Evolutionary conservation across 1,284 basidiomycete genomes (phyloP).

Genomic region (Rhodotorula sp.): DNA sequence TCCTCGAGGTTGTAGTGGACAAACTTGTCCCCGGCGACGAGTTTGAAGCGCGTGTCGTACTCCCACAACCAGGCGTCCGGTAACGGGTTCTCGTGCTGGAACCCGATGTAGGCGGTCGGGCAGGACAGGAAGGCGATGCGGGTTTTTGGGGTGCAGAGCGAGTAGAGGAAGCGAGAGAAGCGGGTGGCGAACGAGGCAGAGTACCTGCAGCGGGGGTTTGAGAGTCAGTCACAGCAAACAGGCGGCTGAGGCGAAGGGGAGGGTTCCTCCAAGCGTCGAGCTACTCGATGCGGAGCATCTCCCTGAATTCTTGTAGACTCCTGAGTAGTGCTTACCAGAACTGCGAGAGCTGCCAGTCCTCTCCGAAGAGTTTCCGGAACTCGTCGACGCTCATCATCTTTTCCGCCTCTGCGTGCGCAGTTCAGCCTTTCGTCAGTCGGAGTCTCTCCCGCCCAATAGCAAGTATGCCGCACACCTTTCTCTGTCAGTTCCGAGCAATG

Average conservation of each 20-base stretch:
- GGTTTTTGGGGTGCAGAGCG: constrained; percentile 30
- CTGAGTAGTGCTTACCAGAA: constrained; percentile 30
- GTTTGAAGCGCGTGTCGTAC: constrained; percentile 46
- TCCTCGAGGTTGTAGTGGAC: constrained; percentile 48
- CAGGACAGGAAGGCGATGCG: constrained; percentile 48
- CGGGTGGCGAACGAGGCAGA: constrained; percentile 41
- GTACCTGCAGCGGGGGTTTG: constrained; percentile 36
- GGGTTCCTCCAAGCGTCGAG: background rate
- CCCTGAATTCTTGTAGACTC: background rate
- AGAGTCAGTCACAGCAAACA: constrained; percentile 20
- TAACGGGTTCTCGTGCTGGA: constrained; percentile 44
- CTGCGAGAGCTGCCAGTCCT: constrained; percentile 41
- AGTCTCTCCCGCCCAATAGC: too few species aligned
- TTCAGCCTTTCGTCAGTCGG: too few species aligned
- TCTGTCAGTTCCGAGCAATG: too few species aligned
- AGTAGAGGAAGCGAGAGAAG: constrained; percentile 37
- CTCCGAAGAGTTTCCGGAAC: constrained; percentile 44
- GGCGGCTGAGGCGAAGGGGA: background rate
- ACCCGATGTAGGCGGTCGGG: constrained; percentile 48
- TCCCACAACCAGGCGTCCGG: constrained; percentile 44
- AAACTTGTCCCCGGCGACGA: constrained; percentile 41
- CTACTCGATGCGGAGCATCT: background rate
- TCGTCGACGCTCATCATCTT: constrained; percentile 42
- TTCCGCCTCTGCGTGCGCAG: constrained; percentile 30
- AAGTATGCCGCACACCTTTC: too few species aligned